Percentiles rank a stretch among this genome's conserved stretches.
phyloP scores from a whole-genome alignment of 1,139 yeast genomes.

The Nakaseomyces uthaithaninus region DNA sequence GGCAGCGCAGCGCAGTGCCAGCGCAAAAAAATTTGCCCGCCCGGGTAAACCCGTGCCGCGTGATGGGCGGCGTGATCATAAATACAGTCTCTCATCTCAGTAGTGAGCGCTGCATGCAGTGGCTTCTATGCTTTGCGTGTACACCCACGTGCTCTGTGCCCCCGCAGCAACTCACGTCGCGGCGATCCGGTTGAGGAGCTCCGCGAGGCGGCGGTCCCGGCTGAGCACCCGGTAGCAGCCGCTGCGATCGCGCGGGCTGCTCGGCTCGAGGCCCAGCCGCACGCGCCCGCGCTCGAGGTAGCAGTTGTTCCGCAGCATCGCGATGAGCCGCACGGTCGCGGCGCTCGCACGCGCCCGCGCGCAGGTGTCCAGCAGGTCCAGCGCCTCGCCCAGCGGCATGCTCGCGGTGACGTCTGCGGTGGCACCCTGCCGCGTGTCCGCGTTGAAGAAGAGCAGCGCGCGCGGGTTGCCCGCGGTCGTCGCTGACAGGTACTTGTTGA shows the following conservation, averaged over 20 bases:
- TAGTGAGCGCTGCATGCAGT: too few species aligned
- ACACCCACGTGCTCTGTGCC: too few species aligned
- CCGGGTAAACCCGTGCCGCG: too few species aligned
- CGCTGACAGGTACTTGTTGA: conserved; percentile 8
- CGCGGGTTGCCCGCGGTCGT: conserved; percentile 3
- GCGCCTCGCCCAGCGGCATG: conserved; percentile 6
- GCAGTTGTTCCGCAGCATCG: conserved; percentile 7
- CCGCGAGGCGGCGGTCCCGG: conserved; percentile 3
- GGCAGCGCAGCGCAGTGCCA: too few species aligned
- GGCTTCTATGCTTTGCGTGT: too few species aligned
- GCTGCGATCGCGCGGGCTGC: too few species aligned
- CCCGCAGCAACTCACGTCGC: too few species aligned
- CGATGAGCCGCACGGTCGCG: conserved; percentile 4
- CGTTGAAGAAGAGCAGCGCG: conserved; percentile 3
- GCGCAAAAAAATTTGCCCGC: too few species aligned
- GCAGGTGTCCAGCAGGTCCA: conserved; percentile 4
- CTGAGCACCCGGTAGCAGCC: conserved; percentile 6
- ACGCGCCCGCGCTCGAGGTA: not conserved
- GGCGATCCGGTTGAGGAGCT: conserved; percentile 5
- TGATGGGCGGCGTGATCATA: too few species aligned
- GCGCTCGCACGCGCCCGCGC: not conserved
- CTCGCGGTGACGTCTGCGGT: not conserved
- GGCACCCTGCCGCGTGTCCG: too few species aligned
- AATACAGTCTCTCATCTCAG: too few species aligned
- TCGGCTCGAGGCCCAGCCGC: not conserved